Base-by-base conservation (phyloP, 768 basidiomycete genomes). In the Boletus fagicola region DNA sequence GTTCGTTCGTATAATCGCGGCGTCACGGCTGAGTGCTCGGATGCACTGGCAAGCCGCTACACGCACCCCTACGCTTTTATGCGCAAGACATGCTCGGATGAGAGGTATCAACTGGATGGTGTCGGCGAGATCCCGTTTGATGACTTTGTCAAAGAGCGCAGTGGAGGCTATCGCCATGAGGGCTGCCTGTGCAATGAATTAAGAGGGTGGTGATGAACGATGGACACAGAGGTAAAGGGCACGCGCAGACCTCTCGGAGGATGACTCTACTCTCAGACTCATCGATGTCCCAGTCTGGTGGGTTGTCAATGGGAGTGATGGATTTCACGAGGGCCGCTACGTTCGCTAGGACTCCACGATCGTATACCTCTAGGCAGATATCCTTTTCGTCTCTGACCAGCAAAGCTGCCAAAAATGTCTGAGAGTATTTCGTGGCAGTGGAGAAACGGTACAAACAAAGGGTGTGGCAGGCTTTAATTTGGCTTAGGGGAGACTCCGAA, bases 401-500 rank as follows among this genome's bases (percentile, higher is more conserved):
- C 66, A 84, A 68, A 69, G 86, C 88, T 84, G 28, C 10, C 52
- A 22, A 46, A 20, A 35, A 45, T 0, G 5, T 10, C 2, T 47
- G 42, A 58, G 28, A 18, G 7, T 4, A 18, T 33, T 33, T 50
- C 20, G 42, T 45, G n/a, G 30, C 10, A n/a, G 49, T 43, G 39
- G 10, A 31, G 44, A 33, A 40, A 35, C 8, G 12, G 20, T 16
- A 78, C 85, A 15, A 57, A 93, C 90, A 85, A 0, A 96, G 72
- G 16, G 87, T 81, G 65, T 88, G 90, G 67, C 91, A 92, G 0
- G 90, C 86, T 67, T 81, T 87, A 1, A 83, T 84, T 35, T 82
- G 78, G 18, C 71, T 79, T 45, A 72, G 69, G 4, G 76, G 68
- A 24, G 72, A 65, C 49, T 84, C 81, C 7, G 68, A 61, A 5